These are phyloP conservation scores for Castanea mollissima DNA, from an alignment of 306 rosid genomes.

Conservation along the genomic window DNA sequence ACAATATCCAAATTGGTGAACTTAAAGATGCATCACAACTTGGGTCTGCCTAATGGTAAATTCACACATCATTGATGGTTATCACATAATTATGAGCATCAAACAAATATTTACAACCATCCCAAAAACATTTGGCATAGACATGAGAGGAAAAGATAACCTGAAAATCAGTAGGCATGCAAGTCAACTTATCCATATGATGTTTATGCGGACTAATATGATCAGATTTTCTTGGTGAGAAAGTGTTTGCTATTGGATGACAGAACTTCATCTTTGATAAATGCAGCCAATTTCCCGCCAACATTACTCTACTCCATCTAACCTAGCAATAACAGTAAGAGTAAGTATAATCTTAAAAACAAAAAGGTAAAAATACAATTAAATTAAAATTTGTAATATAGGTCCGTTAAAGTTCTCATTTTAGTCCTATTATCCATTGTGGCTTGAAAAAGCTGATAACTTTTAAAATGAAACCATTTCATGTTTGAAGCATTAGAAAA, in stretches of 20 bases:
- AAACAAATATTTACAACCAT: no score
- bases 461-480: no score
- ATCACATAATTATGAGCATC: constrained; percentile 16
- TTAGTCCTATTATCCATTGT: no score
- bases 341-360: no score
- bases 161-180: constrained; percentile 36
- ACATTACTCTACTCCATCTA: no score
- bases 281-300: constrained; percentile 29
- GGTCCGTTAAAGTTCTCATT: no score
- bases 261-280: constrained; percentile 80
- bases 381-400: no score
- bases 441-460: no score
- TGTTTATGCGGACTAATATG: constrained; percentile 28
- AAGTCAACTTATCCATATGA: constrained; percentile 33
- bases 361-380: no score
- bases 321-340: no score
- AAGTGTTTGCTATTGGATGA: constrained; percentile 58
- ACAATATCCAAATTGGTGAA: constrained; percentile 62
- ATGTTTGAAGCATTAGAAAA: no score
- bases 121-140: not conserved
- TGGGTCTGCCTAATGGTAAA: constrained; percentile 63
- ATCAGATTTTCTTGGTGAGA: constrained; percentile 33
- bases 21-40: constrained; percentile 36
- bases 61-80: constrained; percentile 20
- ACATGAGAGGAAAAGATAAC: constrained; percentile 21